Evolutionary conservation across 805 yeast genomes (phyloP).

Genomic region (Wickerhamomyces bisporus): DNA sequence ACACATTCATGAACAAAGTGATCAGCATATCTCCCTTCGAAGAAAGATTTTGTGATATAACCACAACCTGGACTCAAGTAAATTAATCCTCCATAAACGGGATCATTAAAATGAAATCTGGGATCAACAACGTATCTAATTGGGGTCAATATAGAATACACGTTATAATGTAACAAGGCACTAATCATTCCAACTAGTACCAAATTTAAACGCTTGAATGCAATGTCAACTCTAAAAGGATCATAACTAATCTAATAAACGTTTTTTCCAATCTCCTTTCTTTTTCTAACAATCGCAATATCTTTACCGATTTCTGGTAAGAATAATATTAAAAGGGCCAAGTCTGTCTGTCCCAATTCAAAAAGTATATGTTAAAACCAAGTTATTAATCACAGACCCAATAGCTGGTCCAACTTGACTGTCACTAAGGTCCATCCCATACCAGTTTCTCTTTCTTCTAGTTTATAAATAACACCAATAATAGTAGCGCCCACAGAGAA

Average conservation of each 20-base stretch:
- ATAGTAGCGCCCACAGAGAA: slow-evolving; percentile 49
- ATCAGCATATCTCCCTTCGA: slow-evolving; percentile 54
- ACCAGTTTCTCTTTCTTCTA: slow-evolving; percentile 45
- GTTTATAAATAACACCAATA: slow-evolving; percentile 45
- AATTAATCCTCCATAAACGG: slow-evolving; percentile 47
- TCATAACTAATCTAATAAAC: slow-evolving; percentile 40
- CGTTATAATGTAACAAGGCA: slow-evolving; percentile 39
- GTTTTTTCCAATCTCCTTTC: slow-evolving; percentile 26
- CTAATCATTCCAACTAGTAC: slow-evolving; percentile 38
- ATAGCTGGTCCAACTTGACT: slow-evolving; percentile 50
- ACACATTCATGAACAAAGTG: slow-evolving; percentile 39
- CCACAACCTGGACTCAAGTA: slow-evolving; percentile 58
- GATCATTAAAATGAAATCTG: slow-evolving; percentile 41
- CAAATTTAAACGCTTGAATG: slow-evolving; percentile 39
- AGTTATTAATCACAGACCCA: slow-evolving; percentile 50
- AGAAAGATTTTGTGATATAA: slow-evolving; percentile 41
- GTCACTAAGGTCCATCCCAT: slow-evolving; percentile 46
- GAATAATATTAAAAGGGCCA: slow-evolving; percentile 32
- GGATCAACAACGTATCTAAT: slow-evolving; percentile 53
- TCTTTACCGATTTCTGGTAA: slow-evolving; percentile 42
- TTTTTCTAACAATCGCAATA: slow-evolving; percentile 26
- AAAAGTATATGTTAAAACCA: slow-evolving; percentile 41
- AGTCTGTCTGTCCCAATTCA: too few species aligned
- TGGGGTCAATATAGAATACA: slow-evolving; percentile 51
- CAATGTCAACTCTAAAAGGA: slow-evolving; percentile 40